Evolutionary conservation across 2,329 filamentous ascomycete genomes (phyloP).

Genomic region (Diaporthe aspalathi): DNA sequence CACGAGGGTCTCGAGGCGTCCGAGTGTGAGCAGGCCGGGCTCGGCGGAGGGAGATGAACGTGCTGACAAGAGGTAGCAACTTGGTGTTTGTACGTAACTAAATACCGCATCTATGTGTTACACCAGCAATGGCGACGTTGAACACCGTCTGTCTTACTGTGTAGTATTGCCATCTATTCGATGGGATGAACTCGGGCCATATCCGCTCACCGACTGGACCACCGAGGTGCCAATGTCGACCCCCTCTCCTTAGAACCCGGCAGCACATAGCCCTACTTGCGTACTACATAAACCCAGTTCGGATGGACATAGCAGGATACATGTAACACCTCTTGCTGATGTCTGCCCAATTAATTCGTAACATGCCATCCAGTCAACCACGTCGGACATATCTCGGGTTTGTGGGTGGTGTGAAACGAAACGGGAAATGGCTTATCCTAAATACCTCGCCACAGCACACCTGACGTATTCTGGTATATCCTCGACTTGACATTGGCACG

Average conservation of each 20-base stretch:
- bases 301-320: neutral
- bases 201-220: neutral
- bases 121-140: neutral
- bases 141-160: neutral
- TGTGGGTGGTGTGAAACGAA: neutral
- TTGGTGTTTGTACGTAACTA: neutral
- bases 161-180: neutral
- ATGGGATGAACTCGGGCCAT: neutral
- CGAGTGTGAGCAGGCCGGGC: conserved; percentile 18
- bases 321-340: neutral
- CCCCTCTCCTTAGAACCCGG: neutral
- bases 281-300: neutral
- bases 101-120: neutral
- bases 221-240: neutral
- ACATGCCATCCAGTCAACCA: neutral
- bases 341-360: neutral
- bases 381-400: conserved; percentile 17
- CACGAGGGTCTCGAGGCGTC: conserved; percentile 1
- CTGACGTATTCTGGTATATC: too few species aligned
- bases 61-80: neutral
- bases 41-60: neutral
- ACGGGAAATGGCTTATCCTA: neutral
- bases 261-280: neutral
- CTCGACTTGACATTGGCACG: too few species aligned
- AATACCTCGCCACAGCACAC: neutral